These are phyloP conservation scores for Eimeria praecox DNA, from an alignment of 169 alveolate genomes.

Conservation along the genomic window DNA sequence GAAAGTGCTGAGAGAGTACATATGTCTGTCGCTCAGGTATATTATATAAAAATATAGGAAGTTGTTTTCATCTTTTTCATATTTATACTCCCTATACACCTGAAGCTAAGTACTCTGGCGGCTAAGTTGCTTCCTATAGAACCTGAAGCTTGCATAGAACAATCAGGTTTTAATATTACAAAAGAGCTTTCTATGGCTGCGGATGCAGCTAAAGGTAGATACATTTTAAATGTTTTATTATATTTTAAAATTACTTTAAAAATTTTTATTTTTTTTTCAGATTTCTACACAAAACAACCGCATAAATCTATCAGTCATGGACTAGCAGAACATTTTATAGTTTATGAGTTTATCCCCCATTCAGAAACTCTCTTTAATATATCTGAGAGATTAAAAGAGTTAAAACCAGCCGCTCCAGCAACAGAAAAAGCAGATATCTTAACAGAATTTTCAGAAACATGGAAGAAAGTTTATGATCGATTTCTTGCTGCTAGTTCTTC, in stretches of 20 bases:
- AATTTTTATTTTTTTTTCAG: not conserved
- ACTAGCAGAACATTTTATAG: conserved; percentile 13
- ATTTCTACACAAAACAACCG: not conserved
- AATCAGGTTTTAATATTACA: not conserved
- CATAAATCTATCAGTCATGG: not conserved
- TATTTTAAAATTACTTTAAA: not conserved
- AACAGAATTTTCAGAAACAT: not conserved
- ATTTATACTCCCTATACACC: not conserved
- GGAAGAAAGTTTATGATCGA: not conserved
- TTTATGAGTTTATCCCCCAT: conserved; percentile 53
- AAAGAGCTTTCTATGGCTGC: not conserved
- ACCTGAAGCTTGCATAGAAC: not conserved
- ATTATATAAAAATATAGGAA: too few relatives aligned
- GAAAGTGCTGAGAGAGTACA: conserved; percentile 5
- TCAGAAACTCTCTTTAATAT: conserved; percentile 10
- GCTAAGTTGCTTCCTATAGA: not conserved
- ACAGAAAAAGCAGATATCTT: not conserved
- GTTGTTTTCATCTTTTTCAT: not conserved
- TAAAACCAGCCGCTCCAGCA: not conserved
- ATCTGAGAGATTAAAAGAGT: conserved; percentile 7
- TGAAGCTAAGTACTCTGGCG: not conserved
- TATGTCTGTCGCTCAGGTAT: conserved; percentile 40
- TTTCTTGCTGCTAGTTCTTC: conserved; percentile 13
- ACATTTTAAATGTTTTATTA: not conserved
- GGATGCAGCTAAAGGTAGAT: not conserved